Percentiles rank a stretch among this genome's conserved stretches.
These are phyloP conservation scores for Globisporangium cystogenes DNA, from an alignment of 352 stramenopile genomes.

Conservation along the genomic window DNA sequence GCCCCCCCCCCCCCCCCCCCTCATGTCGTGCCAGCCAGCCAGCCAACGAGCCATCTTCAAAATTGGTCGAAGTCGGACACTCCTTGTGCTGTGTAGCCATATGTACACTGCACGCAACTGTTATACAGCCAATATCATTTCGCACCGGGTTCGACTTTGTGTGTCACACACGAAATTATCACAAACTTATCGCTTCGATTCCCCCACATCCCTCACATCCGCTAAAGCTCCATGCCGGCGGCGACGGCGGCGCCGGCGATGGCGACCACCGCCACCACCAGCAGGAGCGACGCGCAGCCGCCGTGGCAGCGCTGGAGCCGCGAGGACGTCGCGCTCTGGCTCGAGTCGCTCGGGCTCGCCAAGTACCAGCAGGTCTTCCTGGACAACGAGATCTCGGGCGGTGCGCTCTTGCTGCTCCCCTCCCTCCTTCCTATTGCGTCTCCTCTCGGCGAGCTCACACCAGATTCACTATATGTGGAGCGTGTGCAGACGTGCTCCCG, in stretches of 20 bases:
- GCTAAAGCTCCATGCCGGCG: background rate
- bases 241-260: background rate
- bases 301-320: conserved; percentile 12
- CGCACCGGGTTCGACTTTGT: too few species aligned
- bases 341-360: conserved; percentile 12
- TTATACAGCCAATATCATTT: too few species aligned
- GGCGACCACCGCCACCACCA: background rate
- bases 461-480: background rate
- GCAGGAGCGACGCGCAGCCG: background rate
- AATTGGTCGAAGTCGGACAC: too few species aligned
- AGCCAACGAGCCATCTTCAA: too few species aligned
- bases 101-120: background rate
- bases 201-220: background rate
- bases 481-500: conserved; percentile 37
- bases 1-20: too few species aligned
- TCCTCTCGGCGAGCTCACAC: background rate
- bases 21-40: too few species aligned
- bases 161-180: too few species aligned
- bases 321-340: conserved; percentile 16
- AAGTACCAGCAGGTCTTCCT: conserved; percentile 35
- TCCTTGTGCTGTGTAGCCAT: background rate
- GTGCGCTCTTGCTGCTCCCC: conserved; percentile 11
- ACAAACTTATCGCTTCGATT: background rate
- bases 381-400: conserved; percentile 48
- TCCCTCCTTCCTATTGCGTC: background rate